Conservation (phyloP, 805 yeast genomes). For the Metschnikowia reukaufii region DNA sequence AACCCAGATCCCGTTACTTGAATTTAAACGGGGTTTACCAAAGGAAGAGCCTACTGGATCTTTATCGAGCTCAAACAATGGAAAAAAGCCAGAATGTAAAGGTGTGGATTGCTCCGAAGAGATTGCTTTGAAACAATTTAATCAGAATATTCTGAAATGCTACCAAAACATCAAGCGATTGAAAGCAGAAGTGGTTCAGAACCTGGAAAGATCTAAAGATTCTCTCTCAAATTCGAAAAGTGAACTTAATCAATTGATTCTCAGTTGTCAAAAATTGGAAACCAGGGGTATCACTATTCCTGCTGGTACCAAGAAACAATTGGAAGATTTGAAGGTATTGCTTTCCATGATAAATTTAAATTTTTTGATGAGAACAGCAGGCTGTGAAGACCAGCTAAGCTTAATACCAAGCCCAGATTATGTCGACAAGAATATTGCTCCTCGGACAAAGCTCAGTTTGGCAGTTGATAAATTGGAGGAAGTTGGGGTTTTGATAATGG, state of each 20-base stretch:
- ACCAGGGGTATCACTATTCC: not conserved
- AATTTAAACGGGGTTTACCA: too few relatives aligned
- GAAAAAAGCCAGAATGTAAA: too few relatives aligned
- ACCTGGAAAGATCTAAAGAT: not conserved
- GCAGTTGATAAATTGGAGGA: not conserved
- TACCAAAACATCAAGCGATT: not conserved
- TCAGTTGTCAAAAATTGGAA: not conserved
- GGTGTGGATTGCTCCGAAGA: too few relatives aligned
- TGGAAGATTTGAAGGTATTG: not conserved
- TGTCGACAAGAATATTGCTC: not conserved
- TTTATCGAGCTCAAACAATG: too few relatives aligned
- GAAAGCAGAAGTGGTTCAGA: not conserved
- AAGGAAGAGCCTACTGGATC: too few relatives aligned
- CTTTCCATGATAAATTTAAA: slow-evolving; percentile 2
- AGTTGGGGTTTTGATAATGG: not conserved
- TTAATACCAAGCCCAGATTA: too few relatives aligned
- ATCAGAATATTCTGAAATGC: not conserved
- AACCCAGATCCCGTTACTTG: too few relatives aligned
- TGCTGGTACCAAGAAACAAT: not conserved
- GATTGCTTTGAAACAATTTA: too few relatives aligned
- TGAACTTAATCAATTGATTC: not conserved
- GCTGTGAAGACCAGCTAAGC: not conserved
- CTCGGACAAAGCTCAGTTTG: not conserved
- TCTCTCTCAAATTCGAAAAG: not conserved
- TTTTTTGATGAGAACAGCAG: slow-evolving; percentile 1